Conservation (phyloP, 805 yeast species). For the Metschnikowia chrysomelidarum region DNA sequence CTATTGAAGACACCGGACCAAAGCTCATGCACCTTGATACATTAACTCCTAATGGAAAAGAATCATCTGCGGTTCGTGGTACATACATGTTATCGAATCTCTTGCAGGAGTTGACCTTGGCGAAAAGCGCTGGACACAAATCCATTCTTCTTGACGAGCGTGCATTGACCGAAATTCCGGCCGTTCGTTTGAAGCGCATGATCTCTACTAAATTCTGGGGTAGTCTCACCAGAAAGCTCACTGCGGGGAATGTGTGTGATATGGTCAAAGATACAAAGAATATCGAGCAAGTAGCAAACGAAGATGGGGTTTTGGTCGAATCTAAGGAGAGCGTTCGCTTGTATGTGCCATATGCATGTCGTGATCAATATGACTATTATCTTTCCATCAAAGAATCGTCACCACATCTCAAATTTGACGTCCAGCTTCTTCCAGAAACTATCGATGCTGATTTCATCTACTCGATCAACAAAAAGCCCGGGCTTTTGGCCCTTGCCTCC, state of each 20-base stretch:
- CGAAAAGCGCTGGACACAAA: conserved; percentile 74
- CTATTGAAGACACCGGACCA: conserved; percentile 83
- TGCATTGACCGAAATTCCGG: conserved; percentile 84
- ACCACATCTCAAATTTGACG: conserved; percentile 63
- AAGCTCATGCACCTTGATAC: conserved; percentile 80
- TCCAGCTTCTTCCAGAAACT: conserved; percentile 69
- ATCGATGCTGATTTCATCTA: conserved; percentile 77
- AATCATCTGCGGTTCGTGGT: conserved; percentile 72
- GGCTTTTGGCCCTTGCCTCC: conserved; percentile 79
- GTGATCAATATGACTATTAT: conserved; percentile 73
- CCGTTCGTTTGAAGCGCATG: conserved; percentile 66
- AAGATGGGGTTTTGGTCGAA: conserved; percentile 26
- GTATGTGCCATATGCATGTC: conserved; percentile 68
- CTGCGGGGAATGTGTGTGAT: conserved; percentile 55
- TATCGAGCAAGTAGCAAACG: conserved; percentile 43
- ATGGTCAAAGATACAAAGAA: conserved; percentile 83
- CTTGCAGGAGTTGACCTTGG: conserved; percentile 85
- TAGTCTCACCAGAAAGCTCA: conserved; percentile 68
- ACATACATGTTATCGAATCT: conserved; percentile 86
- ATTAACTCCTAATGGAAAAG: conserved; percentile 79
- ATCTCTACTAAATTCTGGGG: conserved; percentile 81
- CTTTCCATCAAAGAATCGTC: conserved; percentile 47
- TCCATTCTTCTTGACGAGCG: conserved; percentile 81
- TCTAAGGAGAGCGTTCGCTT: conserved; percentile 67
- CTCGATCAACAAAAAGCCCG: conserved; percentile 79